phyloP scores from a whole-genome alignment of 2,329 filamentous ascomycete species.

The Stemphylium vesicarium region DNA sequence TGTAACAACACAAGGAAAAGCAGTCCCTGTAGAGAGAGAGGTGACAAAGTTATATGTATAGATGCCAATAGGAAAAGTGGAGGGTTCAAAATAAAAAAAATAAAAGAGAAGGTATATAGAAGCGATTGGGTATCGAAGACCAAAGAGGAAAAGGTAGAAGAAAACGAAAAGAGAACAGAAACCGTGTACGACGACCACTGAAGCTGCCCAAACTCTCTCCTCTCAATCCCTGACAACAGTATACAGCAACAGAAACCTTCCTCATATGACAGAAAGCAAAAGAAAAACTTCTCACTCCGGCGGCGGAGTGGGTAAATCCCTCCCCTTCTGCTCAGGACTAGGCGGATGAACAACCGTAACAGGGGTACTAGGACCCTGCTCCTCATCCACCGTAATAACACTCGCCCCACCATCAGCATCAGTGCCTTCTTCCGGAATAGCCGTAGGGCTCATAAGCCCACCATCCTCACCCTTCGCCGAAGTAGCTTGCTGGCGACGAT shows the following conservation, averaged over 20 bases:
- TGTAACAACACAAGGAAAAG: too few relatives aligned
- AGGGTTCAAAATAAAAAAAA: too few relatives aligned
- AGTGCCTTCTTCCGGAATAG: slow-evolving; percentile 40
- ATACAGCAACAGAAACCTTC: too few relatives aligned
- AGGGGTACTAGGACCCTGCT: slow-evolving; percentile 27
- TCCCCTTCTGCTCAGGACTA: slow-evolving; percentile 41
- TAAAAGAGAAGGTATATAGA: too few relatives aligned
- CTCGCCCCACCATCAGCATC: slow-evolving; percentile 11
- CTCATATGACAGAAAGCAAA: neutral
- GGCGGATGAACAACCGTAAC: slow-evolving; percentile 48
- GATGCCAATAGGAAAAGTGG: too few relatives aligned
- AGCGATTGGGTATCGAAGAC: too few relatives aligned
- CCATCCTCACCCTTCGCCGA: slow-evolving; percentile 42
- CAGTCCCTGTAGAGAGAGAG: too few relatives aligned
- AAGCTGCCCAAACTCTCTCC: too few relatives aligned
- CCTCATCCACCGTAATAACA: slow-evolving; percentile 12
- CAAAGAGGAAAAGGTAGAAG: too few relatives aligned
- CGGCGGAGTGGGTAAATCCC: slow-evolving; percentile 41
- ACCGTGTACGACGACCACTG: too few relatives aligned
- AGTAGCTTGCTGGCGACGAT: slow-evolving; percentile 55
- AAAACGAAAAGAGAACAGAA: too few relatives aligned
- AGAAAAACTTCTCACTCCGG: slow-evolving; percentile 21
- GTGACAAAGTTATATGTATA: too few relatives aligned
- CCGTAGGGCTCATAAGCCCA: slow-evolving; percentile 41
- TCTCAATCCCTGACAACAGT: neutral